Conservation (phyloP, 73 alveolate species). For the Tetrahymena borealis region DNA sequence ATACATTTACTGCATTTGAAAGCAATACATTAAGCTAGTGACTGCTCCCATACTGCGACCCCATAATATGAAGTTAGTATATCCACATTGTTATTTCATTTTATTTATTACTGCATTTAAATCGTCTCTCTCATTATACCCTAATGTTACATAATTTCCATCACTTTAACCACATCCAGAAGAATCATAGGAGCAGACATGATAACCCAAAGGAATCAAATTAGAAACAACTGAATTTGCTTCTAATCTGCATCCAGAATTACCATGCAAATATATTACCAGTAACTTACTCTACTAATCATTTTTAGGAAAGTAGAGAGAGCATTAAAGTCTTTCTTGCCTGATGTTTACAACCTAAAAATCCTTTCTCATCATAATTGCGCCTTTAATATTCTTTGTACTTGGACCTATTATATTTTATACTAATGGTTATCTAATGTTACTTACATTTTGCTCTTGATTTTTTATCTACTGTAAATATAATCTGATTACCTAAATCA, state of each 20-base stretch:
- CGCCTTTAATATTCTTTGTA: not conserved
- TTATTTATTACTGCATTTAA: not conserved
- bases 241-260: conserved; percentile 17
- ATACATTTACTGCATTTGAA: not conserved
- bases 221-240: conserved; percentile 3
- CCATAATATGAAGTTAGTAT: conserved; percentile 1
- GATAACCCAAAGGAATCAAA: not conserved
- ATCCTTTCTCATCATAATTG: not conserved
- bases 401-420: not conserved
- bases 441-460: no score
- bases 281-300: not conserved
- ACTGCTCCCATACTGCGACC: conserved; percentile 29
- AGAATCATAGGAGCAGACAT: conserved; percentile 7
- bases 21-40: not conserved
- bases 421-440: not conserved
- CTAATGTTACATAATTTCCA: conserved; percentile 10
- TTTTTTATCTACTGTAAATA: no score
- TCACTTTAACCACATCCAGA: conserved; percentile 25
- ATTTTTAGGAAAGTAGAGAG: not conserved
- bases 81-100: conserved; percentile 2
- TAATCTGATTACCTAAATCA: not conserved
- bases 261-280: conserved; percentile 21
- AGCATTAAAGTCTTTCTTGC: not conserved
- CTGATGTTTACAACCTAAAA: not conserved
- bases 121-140: conserved; percentile 9